Evolutionary conservation across 208 protist species (phyloP).

Genomic region (Acanthamoeba lenticulata): DNA sequence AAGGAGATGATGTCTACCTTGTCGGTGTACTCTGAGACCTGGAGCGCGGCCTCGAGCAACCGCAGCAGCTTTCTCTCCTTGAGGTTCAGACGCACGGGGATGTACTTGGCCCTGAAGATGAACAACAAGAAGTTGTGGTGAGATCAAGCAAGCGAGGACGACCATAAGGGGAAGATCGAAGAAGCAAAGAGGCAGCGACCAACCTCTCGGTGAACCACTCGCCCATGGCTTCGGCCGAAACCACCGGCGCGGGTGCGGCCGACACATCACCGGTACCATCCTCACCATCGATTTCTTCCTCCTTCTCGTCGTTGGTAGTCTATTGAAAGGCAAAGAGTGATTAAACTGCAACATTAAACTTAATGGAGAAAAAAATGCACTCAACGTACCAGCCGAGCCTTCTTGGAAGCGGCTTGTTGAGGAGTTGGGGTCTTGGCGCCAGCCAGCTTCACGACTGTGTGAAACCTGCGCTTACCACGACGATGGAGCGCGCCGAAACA

Average conservation of each 20-base stretch:
- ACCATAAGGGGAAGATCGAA: not conserved
- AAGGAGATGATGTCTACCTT: slow-evolving; percentile 74
- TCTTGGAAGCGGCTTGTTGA: not conserved
- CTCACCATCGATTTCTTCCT: slow-evolving; percentile 28
- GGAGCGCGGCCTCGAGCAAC: slow-evolving; percentile 84
- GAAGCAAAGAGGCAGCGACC: not conserved
- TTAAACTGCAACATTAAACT: not conserved
- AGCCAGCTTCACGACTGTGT: not conserved
- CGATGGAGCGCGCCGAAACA: slow-evolving; percentile 72
- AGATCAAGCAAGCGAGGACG: no score
- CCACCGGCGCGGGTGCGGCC: not conserved
- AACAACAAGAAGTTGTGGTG: no score
- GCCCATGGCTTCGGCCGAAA: not conserved
- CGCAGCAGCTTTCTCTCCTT: slow-evolving; percentile 84
- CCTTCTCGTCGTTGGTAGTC: not conserved
- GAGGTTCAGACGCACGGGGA: slow-evolving; percentile 82
- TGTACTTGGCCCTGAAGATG: slow-evolving; percentile 84
- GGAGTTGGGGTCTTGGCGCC: not conserved
- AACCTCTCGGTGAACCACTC: slow-evolving; percentile 53
- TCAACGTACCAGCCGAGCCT: not conserved
- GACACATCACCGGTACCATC: not conserved
- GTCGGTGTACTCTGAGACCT: slow-evolving; percentile 87
- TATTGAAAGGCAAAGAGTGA: not conserved
- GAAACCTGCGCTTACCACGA: slow-evolving; percentile 59
- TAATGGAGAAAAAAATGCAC: not conserved